Conservation (phyloP, 179 eudicot genomes). For the Beta macrorhiza region DNA sequence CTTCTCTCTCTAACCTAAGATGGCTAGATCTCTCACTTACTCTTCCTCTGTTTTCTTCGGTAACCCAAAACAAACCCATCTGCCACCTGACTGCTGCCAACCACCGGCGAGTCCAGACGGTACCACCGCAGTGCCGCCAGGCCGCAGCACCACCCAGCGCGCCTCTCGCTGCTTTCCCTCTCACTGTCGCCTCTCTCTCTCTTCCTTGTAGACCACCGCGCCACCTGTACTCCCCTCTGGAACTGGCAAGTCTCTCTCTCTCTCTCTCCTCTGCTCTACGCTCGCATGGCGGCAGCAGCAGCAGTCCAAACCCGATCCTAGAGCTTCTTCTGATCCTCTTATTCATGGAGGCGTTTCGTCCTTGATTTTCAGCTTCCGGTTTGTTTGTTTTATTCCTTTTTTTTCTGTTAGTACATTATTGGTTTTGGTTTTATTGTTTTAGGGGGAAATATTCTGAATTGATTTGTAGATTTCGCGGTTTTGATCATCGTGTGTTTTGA, state of each 20-base stretch:
- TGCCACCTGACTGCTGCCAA: too few relatives aligned
- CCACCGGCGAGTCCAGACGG: too few relatives aligned
- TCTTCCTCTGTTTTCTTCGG: too few relatives aligned
- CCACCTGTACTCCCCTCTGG: conserved; percentile 87
- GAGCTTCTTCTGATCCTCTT: conserved; percentile 62
- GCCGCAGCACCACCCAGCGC: too few relatives aligned
- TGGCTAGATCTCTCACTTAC: too few relatives aligned
- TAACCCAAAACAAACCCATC: too few relatives aligned
- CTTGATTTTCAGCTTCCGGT: conserved; percentile 76
- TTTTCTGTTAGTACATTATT: too few relatives aligned
- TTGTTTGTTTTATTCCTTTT: background rate
- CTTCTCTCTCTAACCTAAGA: too few relatives aligned
- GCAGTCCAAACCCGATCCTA: conserved; percentile 47
- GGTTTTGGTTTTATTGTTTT: background rate
- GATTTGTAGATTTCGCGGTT: background rate
- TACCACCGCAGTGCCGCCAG: too few relatives aligned
- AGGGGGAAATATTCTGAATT: too few relatives aligned
- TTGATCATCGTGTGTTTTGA: background rate
- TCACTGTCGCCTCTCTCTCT: too few relatives aligned
- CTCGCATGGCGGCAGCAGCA: conserved; percentile 79
- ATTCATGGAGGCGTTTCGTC: conserved; percentile 75
- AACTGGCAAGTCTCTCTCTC: conserved; percentile 77
- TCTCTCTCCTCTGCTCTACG: conserved; percentile 65
- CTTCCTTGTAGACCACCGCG: conserved; percentile 27
- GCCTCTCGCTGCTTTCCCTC: too few relatives aligned